Evolutionary conservation across 208 protist species (phyloP).

Genomic region (Phytomonas serpens): DNA sequence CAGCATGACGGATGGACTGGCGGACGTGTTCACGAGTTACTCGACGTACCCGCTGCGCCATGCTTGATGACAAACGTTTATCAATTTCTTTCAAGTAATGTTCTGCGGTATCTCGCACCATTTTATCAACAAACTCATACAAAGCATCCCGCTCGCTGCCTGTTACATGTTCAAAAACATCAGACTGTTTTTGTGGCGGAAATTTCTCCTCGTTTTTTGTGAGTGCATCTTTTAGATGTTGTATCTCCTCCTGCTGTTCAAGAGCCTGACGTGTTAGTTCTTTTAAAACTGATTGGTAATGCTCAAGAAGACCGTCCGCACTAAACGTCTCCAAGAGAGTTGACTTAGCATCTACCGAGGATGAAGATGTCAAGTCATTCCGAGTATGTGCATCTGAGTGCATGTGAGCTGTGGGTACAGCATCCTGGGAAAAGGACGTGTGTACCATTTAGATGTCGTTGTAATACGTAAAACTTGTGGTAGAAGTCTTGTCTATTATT

Average conservation of each 20-base stretch:
- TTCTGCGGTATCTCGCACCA: slow-evolving; percentile 6
- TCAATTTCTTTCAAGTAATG: slow-evolving; percentile 22
- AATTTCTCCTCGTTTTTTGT: neutral
- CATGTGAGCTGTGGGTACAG: neutral
- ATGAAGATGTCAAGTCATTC: neutral
- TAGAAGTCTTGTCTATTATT: slow-evolving; percentile 3
- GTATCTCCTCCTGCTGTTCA: slow-evolving; percentile 48
- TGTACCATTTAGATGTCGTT: neutral
- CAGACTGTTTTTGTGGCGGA: neutral
- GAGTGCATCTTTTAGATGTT: slow-evolving; percentile 10
- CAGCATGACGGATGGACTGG: slow-evolving; percentile 22
- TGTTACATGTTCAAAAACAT: neutral
- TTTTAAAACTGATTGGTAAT: slow-evolving; percentile 35
- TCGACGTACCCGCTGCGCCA: slow-evolving; percentile 23
- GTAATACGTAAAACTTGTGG: neutral
- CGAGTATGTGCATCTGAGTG: neutral
- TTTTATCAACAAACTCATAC: neutral
- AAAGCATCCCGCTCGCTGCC: neutral
- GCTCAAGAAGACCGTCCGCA: slow-evolving; percentile 14
- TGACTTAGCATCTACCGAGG: neutral
- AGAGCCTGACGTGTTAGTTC: slow-evolving; percentile 39
- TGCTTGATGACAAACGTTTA: slow-evolving; percentile 15
- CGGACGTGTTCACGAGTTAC: slow-evolving; percentile 30
- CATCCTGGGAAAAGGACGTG: neutral
- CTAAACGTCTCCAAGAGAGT: neutral